These are phyloP conservation scores for Malassezia psittaci DNA, from an alignment of 1,284 basidiomycete species.

Conservation along the genomic window DNA sequence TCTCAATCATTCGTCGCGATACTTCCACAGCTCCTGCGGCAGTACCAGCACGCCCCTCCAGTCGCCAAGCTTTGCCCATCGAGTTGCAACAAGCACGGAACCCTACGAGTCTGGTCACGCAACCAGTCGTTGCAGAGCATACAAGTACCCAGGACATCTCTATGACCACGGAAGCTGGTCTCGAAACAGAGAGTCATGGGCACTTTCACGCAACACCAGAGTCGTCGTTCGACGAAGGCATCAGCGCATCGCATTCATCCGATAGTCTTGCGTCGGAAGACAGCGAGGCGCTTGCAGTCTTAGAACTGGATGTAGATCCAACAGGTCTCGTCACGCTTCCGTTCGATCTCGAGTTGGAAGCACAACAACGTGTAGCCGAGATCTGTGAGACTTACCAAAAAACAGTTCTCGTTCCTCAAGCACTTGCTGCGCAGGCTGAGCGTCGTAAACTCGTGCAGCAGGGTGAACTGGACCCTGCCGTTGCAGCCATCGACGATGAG, in stretches of 20 bases:
- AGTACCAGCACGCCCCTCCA: no score
- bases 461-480: constrained; percentile 30
- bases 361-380: constrained; percentile 32
- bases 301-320: constrained; percentile 39
- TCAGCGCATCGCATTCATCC: background rate
- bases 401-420: constrained; percentile 30
- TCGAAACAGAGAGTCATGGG: background rate
- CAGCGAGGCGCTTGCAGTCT: constrained; percentile 11
- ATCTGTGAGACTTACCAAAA: constrained; percentile 34
- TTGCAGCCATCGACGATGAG: constrained; percentile 42
- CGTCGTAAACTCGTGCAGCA: constrained; percentile 27
- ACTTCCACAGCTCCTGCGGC: no score
- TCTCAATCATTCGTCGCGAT: no score
- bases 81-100: no score
- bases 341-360: constrained; percentile 35
- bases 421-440: constrained; percentile 27
- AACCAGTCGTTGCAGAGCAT: no score
- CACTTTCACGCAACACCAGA: background rate
- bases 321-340: constrained; percentile 39
- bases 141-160: constrained; percentile 1
- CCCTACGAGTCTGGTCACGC: no score
- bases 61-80: no score
- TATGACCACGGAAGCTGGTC: constrained; percentile 6
- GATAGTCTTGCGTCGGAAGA: constrained; percentile 7
- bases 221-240: background rate